Percentiles rank a stretch among this genome's conserved stretches.
These are phyloP conservation scores for Sugiyamaella neomexicana DNA, from an alignment of 1,139 yeast species.

Conservation along the genomic window DNA sequence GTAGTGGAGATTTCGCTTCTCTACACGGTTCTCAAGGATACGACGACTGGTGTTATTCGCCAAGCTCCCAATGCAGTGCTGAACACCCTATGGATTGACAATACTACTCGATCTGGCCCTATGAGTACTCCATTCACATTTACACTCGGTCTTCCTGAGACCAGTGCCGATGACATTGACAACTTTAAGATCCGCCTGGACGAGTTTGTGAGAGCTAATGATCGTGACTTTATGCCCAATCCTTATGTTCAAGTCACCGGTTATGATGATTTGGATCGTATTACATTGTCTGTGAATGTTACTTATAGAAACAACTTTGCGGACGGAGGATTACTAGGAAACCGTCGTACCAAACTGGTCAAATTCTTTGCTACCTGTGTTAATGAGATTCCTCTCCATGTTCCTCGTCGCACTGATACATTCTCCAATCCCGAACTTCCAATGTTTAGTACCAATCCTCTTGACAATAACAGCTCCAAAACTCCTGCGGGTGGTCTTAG, in stretches of 20 bases:
- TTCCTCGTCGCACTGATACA: conserved; percentile 41
- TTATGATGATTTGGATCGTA: conserved; percentile 41
- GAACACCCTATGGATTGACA: conserved; percentile 44
- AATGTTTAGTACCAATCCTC: conserved; percentile 20
- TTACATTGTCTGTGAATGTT: conserved; percentile 36
- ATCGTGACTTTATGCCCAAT: conserved; percentile 41
- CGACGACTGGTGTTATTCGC: conserved; percentile 36
- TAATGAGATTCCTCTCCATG: conserved; percentile 39
- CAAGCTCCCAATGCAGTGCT: conserved; percentile 45
- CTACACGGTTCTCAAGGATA: conserved; percentile 41
- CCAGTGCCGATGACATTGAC: conserved; percentile 41
- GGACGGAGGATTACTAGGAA: conserved; percentile 38
- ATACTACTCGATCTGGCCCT: conserved; percentile 43
- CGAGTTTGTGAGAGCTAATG: conserved; percentile 39
- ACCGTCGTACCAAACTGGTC: conserved; percentile 37
- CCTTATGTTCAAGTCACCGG: conserved; percentile 40
- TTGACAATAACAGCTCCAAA: not conserved
- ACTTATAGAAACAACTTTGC: conserved; percentile 40
- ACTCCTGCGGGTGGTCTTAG: conserved; percentile 3
- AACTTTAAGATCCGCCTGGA: conserved; percentile 35
- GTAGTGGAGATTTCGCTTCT: conserved; percentile 43
- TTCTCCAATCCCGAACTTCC: conserved; percentile 42
- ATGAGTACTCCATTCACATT: conserved; percentile 35
- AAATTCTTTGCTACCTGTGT: conserved; percentile 39
- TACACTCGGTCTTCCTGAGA: conserved; percentile 42